These are phyloP conservation scores for Silene noctiflora DNA, from an alignment of 179 eudicot genomes.

Conservation along the genomic window DNA sequence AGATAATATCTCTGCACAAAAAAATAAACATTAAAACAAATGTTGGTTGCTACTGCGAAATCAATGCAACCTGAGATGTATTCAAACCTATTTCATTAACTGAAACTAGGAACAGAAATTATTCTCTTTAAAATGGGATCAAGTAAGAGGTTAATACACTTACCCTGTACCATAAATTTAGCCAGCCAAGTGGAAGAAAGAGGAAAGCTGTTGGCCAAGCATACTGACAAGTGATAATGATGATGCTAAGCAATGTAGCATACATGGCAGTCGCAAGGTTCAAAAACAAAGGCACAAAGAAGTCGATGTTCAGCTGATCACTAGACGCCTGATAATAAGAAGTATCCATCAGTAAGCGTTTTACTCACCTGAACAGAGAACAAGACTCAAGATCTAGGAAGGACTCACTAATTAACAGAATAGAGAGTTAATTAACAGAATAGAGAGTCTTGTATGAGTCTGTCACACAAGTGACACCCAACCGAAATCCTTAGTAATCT, in stretches of 20 bases:
- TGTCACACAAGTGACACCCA: too few species aligned
- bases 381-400: background rate
- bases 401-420: too few species aligned
- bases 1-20: constrained; percentile 72
- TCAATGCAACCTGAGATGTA: background rate
- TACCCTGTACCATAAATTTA: constrained; percentile 92
- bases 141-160: background rate
- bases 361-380: background rate
- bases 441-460: too few species aligned
- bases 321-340: constrained; percentile 63
- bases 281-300: constrained; percentile 71
- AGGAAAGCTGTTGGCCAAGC: constrained; percentile 91
- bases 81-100: background rate
- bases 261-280: constrained; percentile 63
- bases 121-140: background rate
- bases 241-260: constrained; percentile 63
- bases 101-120: background rate
- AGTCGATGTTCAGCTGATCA: constrained; percentile 81
- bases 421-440: too few species aligned
- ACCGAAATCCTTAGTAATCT: too few species aligned
- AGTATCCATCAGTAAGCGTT: constrained; percentile 12
- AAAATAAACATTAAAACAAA: background rate
- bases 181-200: constrained; percentile 78
- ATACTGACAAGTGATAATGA: constrained; percentile 81
- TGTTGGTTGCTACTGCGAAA: background rate